phyloP scores from a whole-genome alignment of 495 filamentous ascomycete species.

The Penicillium desertorum region DNA sequence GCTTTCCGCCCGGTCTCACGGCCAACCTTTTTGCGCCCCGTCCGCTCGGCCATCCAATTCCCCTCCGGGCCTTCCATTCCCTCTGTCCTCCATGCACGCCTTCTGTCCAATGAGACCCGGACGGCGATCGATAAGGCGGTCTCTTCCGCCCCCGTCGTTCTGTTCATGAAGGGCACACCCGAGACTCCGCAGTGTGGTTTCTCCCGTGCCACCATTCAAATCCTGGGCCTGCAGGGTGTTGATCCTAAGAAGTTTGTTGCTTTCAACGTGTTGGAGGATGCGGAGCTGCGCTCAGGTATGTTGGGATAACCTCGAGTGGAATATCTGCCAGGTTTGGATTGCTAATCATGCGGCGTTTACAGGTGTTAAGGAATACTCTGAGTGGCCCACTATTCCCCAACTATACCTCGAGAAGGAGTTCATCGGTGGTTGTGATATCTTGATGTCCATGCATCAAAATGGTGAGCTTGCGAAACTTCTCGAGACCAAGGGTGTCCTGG shows the following conservation, averaged over 20 bases:
- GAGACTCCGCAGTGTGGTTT: constrained; percentile 98
- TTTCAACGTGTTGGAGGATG: constrained; percentile 93
- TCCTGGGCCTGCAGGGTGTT: constrained; percentile 90
- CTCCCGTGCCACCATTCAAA: constrained; percentile 91
- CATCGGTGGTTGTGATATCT: constrained; percentile 93
- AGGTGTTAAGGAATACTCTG: constrained; percentile 98
- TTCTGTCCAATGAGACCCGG: constrained; percentile 73
- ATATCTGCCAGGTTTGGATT: background rate
- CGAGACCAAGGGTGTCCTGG: constrained; percentile 84
- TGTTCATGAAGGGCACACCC: constrained; percentile 99
- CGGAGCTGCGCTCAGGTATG: constrained; percentile 81
- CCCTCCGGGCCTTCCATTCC: constrained; percentile 20
- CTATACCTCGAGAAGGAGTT: constrained; percentile 95
- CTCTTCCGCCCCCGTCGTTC: constrained; percentile 78
- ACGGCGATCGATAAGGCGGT: constrained; percentile 87
- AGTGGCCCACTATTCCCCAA: constrained; percentile 98
- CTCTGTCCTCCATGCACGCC: constrained; percentile 50
- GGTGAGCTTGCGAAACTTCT: constrained; percentile 89
- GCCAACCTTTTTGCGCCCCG: constrained; percentile 27
- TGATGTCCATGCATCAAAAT: constrained; percentile 97
- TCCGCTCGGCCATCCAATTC: constrained; percentile 29
- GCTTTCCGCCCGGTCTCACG: constrained; percentile 41
- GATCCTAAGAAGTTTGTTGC: constrained; percentile 95
- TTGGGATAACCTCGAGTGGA: background rate
- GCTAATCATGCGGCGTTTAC: constrained; percentile 7